Percentiles rank a stretch among this genome's conserved stretches.
Conservation (phyloP, 2,329 filamentous ascomycete genomes). For the Botrytis elliptica region DNA sequence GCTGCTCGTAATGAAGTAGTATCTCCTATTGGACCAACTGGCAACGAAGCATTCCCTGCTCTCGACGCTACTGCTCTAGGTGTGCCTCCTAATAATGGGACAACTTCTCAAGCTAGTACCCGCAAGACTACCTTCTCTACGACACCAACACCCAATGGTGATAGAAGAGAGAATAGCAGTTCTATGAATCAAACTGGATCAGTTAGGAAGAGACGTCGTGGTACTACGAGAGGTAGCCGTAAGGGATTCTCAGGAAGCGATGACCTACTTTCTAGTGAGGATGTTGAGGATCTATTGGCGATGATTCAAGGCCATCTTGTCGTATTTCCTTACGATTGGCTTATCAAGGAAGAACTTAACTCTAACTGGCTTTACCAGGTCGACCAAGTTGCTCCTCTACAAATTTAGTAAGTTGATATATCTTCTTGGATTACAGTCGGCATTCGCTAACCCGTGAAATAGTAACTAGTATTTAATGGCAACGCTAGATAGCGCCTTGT, state of each 20-base stretch:
- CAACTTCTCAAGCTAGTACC: conserved; percentile 42
- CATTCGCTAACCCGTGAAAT: conserved; percentile 70
- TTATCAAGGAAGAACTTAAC: conserved; percentile 84
- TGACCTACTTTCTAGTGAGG: conserved; percentile 70
- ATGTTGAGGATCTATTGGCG: conserved; percentile 78
- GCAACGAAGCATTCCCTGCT: conserved; percentile 49
- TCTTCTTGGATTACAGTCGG: conserved; percentile 90
- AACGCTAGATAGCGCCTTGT: conserved; percentile 12
- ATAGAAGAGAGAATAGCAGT: conserved; percentile 22
- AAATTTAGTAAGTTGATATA: conserved; percentile 82
- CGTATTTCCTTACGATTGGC: conserved; percentile 94
- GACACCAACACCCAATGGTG: conserved; percentile 27
- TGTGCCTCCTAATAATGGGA: conserved; percentile 27
- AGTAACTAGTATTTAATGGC: conserved; percentile 20
- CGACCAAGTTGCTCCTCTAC: conserved; percentile 90
- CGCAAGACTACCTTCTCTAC: conserved; percentile 58
- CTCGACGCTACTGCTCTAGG: conserved; percentile 41
- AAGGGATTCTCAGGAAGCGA: conserved; percentile 65
- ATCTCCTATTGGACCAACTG: conserved; percentile 46
- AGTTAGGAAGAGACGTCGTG: conserved; percentile 62
- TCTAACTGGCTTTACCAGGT: conserved; percentile 97
- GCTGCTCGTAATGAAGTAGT: conserved; percentile 39
- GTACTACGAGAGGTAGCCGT: conserved; percentile 63
- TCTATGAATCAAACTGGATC: conserved; percentile 42
- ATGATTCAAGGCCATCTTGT: conserved; percentile 87